Evolutionary conservation across 2,329 filamentous ascomycete species (phyloP).

Genomic region (Arthroderma sp.): DNA sequence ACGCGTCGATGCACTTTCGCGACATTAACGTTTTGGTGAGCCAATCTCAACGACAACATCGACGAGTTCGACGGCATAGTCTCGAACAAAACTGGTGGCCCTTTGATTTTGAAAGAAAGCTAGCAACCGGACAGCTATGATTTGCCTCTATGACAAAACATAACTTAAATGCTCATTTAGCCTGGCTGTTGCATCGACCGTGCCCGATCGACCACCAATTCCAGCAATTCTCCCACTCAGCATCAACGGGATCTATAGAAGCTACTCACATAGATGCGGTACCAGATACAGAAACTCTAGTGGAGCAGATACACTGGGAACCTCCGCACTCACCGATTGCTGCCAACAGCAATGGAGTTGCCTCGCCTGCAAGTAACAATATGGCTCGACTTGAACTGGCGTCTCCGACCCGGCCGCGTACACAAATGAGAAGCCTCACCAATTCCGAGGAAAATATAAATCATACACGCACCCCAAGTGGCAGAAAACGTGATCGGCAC

Average conservation of each 20-base stretch:
- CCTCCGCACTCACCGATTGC: no score
- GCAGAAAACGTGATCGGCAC: no score
- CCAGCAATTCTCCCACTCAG: not conserved
- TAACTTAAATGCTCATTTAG: constrained; percentile 32
- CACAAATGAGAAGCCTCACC: constrained; percentile 3
- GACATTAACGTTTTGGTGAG: no score
- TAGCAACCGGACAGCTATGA: constrained; percentile 12
- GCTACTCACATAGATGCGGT: no score
- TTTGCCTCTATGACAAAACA: constrained; percentile 36
- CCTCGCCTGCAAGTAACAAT: constrained; percentile 8
- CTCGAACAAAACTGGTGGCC: not conserved
- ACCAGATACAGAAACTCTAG: no score
- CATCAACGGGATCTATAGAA: no score
- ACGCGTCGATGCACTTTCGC: constrained; percentile 3
- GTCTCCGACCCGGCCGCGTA: constrained; percentile 19
- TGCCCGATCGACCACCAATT: constrained; percentile 8
- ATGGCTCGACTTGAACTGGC: constrained; percentile 35
- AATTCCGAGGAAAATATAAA: not conserved
- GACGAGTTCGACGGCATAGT: not conserved
- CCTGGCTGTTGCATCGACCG: constrained; percentile 33
- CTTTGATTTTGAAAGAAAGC: not conserved
- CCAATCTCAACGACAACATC: no score
- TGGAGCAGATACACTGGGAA: no score
- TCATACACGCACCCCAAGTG: no score
- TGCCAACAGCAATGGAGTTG: not conserved